Evolutionary conservation across 2,329 filamentous ascomycete species (phyloP).

Genomic region (Colletotrichum sublineola): DNA sequence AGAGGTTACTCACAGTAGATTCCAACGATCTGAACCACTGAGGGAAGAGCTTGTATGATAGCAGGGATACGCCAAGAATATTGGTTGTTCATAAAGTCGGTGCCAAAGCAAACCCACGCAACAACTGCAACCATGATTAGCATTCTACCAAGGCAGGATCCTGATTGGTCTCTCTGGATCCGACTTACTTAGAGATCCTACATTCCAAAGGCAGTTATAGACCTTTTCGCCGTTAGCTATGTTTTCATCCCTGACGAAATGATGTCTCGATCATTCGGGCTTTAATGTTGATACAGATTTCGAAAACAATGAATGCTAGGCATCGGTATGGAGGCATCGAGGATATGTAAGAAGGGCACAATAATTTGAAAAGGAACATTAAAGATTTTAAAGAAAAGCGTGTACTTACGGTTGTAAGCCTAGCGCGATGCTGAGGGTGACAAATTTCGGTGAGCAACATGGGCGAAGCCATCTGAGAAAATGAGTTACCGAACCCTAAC

Average conservation of each 20-base stretch:
- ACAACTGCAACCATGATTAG: slow-evolving; percentile 54
- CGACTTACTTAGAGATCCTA: slow-evolving; percentile 58
- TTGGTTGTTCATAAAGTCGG: slow-evolving; percentile 66
- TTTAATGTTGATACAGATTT: neutral
- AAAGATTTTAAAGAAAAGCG: fast-evolving
- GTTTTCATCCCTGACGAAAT: neutral
- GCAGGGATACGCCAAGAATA: slow-evolving; percentile 78
- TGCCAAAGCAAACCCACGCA: slow-evolving; percentile 74
- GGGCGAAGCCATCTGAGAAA: slow-evolving; percentile 74
- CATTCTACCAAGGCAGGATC: slow-evolving; percentile 17
- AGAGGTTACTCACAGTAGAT: slow-evolving; percentile 63
- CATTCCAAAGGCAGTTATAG: slow-evolving; percentile 78
- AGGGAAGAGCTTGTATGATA: slow-evolving; percentile 72
- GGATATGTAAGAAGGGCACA: no score
- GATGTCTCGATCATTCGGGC: no score
- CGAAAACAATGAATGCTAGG: neutral
- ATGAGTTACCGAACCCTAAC: slow-evolving; percentile 75
- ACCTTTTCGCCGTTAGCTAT: slow-evolving; percentile 47
- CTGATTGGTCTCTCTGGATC: slow-evolving; percentile 56
- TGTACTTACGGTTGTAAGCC: slow-evolving; percentile 63
- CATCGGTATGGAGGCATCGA: no score
- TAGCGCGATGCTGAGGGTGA: slow-evolving; percentile 76
- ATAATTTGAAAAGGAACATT: neutral
- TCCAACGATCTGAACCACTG: slow-evolving; percentile 70
- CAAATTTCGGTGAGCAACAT: slow-evolving; percentile 72